A percentile compares a stretch with the other conserved stretches of the same genome.
Conservation (phyloP, 306 rosid species). For the Rosa rugosa region DNA sequence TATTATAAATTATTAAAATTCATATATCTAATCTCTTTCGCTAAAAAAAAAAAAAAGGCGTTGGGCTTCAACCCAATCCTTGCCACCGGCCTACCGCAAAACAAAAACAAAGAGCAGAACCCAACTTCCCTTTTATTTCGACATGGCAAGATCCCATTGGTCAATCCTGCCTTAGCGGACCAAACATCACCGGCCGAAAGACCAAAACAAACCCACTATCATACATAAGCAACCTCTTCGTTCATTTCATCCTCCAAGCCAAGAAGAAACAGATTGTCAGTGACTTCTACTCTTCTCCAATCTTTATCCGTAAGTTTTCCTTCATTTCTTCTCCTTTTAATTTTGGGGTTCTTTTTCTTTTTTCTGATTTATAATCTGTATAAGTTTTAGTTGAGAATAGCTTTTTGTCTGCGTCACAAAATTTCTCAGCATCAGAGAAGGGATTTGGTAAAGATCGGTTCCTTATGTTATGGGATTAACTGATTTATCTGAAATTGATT, state of each 20-base stretch:
- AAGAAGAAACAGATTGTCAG: neutral
- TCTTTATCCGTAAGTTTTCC: neutral
- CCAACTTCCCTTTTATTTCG: neutral
- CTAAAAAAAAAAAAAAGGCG: too few relatives aligned
- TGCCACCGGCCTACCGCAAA: neutral
- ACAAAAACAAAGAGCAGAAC: neutral
- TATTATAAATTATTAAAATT: too few relatives aligned
- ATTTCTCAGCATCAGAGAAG: neutral
- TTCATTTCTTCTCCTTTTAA: neutral
- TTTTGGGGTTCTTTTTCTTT: neutral
- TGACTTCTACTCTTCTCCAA: neutral
- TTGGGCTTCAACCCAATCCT: neutral
- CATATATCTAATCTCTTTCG: too few relatives aligned
- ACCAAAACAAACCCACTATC: neutral
- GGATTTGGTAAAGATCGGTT: slow-evolving; percentile 5
- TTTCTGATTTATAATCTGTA: neutral
- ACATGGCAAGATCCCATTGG: slow-evolving; percentile 19
- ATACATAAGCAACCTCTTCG: neutral
- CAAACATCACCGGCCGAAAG: slow-evolving; percentile 11
- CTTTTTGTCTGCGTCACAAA: neutral
- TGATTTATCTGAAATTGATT: neutral
- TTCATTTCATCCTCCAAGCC: neutral
- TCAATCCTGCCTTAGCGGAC: neutral
- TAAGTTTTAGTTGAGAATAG: neutral
- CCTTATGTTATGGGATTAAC: neutral